Base-by-base conservation (phyloP, 2,329 filamentous ascomycete species). In the Daldinia sp. region DNA sequence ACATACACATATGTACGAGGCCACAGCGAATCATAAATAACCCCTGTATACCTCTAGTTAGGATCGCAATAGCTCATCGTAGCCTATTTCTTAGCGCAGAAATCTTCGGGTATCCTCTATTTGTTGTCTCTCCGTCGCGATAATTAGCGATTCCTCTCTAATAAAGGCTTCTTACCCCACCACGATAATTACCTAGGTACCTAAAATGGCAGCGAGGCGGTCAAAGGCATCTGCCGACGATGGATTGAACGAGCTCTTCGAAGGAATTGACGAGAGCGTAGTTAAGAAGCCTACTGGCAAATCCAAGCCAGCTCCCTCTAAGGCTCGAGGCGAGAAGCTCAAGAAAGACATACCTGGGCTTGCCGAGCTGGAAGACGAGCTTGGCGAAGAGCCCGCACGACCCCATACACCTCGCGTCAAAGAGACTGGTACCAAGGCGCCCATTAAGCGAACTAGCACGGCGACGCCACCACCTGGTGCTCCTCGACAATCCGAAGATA, bases 361-460 rank as follows among this genome's bases (percentile, higher is more conserved):
- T 35, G 93, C 93, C 65, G 94, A 97, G 71, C 86, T 98, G 64
- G 92, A 96, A 76, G 89, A 89, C 70, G 78, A 86, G 74, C 86
- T 96, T 41, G 88, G 87, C 55, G 88, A 91, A 76, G 83, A 89
- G 73, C 85, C 91, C 64, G 88, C 88, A 67, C 88, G 94, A 48
- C 92, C 94, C 13, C 90, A 92, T 72, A 98, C 94, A 1, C 95
- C 94, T 35, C 90, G 92, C 70, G 77, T 87, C 74, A 85, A 86
- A 69, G 87, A 84, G 63, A 77, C 81, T 58, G 77, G 79, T 15
- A 74, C 78, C 43, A 86, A 84, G 34, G 61, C 61, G 19, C 43
- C 61, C 41, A 15, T 43, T 21, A 68, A 68, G 63, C 82, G 82
- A 45, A 78, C 82, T 21, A 80, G 81, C 53, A 80, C 82, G 17